Percentiles rank a stretch among this genome's conserved stretches.
Evolutionary conservation across 805 yeast genomes (phyloP).

Genomic region (Dipodascopsis uninucleata): DNA sequence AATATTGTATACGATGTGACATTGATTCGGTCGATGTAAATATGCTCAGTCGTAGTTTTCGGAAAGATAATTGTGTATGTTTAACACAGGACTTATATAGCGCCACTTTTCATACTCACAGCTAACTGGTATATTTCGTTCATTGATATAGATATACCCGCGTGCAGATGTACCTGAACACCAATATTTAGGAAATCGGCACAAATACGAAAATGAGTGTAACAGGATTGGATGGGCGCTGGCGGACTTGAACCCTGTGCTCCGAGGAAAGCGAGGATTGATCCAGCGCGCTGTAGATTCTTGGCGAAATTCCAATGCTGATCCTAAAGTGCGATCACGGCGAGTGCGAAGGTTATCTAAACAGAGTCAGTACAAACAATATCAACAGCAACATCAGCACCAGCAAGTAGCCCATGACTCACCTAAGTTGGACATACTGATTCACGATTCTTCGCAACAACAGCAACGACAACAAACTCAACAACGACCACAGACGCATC

Average conservation of each 20-base stretch:
- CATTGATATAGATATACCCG: constrained; percentile 42
- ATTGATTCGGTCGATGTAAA: constrained; percentile 32
- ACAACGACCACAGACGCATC: not conserved
- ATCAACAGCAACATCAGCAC: not conserved
- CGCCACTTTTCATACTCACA: too few relatives aligned
- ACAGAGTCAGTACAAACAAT: constrained; percentile 8
- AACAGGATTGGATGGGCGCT: constrained; percentile 50
- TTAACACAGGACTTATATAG: too few relatives aligned
- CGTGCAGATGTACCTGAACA: constrained; percentile 44
- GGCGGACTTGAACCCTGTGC: constrained; percentile 42
- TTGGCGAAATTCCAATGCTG: constrained; percentile 48
- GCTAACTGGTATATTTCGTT: too few relatives aligned
- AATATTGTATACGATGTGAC: constrained; percentile 38
- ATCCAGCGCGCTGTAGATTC: constrained; percentile 52
- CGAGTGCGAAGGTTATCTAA: constrained; percentile 40
- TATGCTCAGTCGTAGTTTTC: constrained; percentile 36
- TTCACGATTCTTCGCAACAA: not conserved
- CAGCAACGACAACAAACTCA: not conserved
- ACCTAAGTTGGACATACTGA: too few relatives aligned
- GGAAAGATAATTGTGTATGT: constrained; percentile 39
- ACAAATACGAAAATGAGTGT: constrained; percentile 46
- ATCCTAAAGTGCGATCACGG: constrained; percentile 43
- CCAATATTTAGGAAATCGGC: constrained; percentile 46
- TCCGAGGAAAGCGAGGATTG: constrained; percentile 46
- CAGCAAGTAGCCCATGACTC: too few relatives aligned